These are phyloP conservation scores for Xylaria venustula DNA, from an alignment of 495 filamentous ascomycete species.

Conservation along the genomic window DNA sequence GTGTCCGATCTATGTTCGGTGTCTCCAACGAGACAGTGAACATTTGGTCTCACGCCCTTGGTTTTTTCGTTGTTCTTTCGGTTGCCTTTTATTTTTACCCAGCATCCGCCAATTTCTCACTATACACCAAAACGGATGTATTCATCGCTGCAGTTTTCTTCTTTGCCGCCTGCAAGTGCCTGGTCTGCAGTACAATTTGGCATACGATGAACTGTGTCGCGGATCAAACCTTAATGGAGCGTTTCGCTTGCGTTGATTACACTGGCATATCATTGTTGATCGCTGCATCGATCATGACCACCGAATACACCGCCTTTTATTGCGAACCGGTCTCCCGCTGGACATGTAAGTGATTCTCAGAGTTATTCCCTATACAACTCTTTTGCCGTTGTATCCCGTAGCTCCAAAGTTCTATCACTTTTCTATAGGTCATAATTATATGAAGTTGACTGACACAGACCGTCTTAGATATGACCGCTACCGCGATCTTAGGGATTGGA, in stretches of 20 bases:
- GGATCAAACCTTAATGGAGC: slow-evolving; percentile 83
- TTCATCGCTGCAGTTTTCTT: slow-evolving; percentile 93
- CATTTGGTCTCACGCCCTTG: slow-evolving; percentile 94
- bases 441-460: neutral
- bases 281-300: slow-evolving; percentile 95
- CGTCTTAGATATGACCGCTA: slow-evolving; percentile 65
- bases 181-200: slow-evolving; percentile 94
- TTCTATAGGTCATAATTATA: neutral
- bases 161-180: slow-evolving; percentile 92
- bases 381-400: neutral
- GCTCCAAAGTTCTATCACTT: neutral
- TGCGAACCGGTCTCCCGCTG: slow-evolving; percentile 88
- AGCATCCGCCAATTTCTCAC: slow-evolving; percentile 74
- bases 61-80: slow-evolving; percentile 79
- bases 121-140: slow-evolving; percentile 83
- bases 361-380: neutral
- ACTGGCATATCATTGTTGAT: slow-evolving; percentile 96
- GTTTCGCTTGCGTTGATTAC: slow-evolving; percentile 98
- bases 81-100: slow-evolving; percentile 98
- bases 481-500: slow-evolving; percentile 76
- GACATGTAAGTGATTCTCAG: slow-evolving; percentile 30
- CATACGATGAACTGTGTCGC: slow-evolving; percentile 97
- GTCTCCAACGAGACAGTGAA: slow-evolving; percentile 94
- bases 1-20: slow-evolving; percentile 75
- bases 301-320: slow-evolving; percentile 98